These are phyloP conservation scores for Cupressus sempervirens DNA, from an alignment of 75 land plant species.

Conservation along the genomic window DNA sequence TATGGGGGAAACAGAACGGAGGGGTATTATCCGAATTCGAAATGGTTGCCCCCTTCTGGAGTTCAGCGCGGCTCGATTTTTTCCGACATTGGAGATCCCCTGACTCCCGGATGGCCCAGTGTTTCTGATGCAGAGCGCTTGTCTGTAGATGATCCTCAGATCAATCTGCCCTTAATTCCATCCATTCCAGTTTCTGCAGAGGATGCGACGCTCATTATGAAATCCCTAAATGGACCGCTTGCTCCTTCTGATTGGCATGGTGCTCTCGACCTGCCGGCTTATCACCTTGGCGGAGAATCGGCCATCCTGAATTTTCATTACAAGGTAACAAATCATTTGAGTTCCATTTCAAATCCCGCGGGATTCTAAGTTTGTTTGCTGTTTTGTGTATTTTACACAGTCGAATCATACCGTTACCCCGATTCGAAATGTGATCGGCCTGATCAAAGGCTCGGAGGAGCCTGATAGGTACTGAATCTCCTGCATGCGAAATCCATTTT, in stretches of 20 bases:
- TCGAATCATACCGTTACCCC: conserved; percentile 46
- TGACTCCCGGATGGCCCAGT: conserved; percentile 86
- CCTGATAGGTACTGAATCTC: conserved; percentile 58
- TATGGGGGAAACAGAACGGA: conserved; percentile 43
- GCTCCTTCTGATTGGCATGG: conserved; percentile 72
- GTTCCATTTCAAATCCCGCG: background rate
- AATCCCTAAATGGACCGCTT: conserved; percentile 45
- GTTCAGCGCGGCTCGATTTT: conserved; percentile 69
- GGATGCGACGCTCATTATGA: conserved; percentile 55
- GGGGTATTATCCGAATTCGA: conserved; percentile 47
- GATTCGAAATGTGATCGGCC: conserved; percentile 75
- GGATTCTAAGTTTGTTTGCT: too few species aligned
- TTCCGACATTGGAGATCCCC: conserved; percentile 64
- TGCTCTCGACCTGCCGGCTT: conserved; percentile 31
- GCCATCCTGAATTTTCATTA: conserved; percentile 52
- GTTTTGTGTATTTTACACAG: conserved; percentile 26
- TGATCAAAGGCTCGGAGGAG: conserved; percentile 74
- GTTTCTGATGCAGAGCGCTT: conserved; percentile 31
- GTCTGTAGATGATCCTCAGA: conserved; percentile 34
- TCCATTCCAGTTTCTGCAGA: conserved; percentile 77
- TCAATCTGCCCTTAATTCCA: conserved; percentile 54
- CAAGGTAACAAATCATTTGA: conserved; percentile 28
- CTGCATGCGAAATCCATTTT: background rate
- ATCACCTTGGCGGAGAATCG: conserved; percentile 70
- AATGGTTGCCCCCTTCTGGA: conserved; percentile 77